Conservation (phyloP, 139 green algal genomes). For the Mychonastes homosphaera region DNA sequence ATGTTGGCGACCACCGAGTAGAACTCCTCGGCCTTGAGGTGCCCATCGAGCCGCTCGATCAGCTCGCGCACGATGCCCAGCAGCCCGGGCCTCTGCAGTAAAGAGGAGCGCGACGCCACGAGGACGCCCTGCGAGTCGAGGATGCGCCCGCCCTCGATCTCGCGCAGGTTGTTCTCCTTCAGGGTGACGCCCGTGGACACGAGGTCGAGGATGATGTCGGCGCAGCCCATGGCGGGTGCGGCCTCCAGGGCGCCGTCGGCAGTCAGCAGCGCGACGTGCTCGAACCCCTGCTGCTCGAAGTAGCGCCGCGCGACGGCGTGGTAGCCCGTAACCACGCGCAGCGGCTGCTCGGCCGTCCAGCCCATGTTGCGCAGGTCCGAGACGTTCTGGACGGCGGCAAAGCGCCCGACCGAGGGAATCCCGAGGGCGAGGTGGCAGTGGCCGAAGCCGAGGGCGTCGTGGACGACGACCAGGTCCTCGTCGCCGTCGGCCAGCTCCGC, state of each 20-base stretch:
- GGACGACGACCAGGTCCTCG: conserved; percentile 75
- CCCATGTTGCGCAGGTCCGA: conserved; percentile 64
- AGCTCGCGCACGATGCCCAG: conserved; percentile 77
- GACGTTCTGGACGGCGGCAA: conserved; percentile 54
- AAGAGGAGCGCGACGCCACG: conserved; percentile 63
- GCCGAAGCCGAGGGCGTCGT: conserved; percentile 88
- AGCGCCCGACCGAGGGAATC: conserved; percentile 66
- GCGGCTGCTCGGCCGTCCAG: conserved; percentile 64
- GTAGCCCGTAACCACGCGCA: conserved; percentile 61
- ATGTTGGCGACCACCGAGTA: conserved; percentile 91
- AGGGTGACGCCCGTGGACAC: conserved; percentile 77
- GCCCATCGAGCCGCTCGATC: conserved; percentile 91
- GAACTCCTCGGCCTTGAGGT: conserved; percentile 77
- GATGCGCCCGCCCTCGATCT: conserved; percentile 72
- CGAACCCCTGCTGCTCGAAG: conserved; percentile 76
- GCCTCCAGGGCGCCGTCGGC: conserved; percentile 92
- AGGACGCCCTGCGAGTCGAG: conserved; percentile 73
- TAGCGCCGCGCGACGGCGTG: conserved; percentile 53
- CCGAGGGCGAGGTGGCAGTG: conserved; percentile 90
- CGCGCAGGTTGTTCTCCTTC: conserved; percentile 95
- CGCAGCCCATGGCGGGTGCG: conserved; percentile 88
- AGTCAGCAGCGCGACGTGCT: conserved; percentile 73
- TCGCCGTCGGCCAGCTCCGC: conserved; percentile 41
- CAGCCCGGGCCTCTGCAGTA: conserved; percentile 50
- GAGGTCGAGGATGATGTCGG: conserved; percentile 97